Conservation (phyloP, 768 basidiomycete species). For the Leccinum rimulosum region DNA sequence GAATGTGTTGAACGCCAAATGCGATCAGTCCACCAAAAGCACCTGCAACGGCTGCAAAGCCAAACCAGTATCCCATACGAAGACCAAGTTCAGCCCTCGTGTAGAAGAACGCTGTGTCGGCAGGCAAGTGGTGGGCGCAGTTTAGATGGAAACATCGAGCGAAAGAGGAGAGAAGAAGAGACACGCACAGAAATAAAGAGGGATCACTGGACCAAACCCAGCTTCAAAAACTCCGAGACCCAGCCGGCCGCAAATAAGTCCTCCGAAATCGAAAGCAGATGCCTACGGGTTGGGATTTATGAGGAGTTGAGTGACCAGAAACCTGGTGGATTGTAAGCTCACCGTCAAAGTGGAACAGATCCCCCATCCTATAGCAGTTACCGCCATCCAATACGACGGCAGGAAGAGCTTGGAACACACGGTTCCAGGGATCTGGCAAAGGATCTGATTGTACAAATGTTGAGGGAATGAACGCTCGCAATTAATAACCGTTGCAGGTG, state of each 20-base stretch:
- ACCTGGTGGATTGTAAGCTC: conserved; percentile 57
- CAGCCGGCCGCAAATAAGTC: conserved; percentile 56
- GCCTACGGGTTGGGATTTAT: conserved; percentile 39
- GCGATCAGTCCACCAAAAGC: conserved; percentile 83
- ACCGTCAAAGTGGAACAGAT: conserved; percentile 73
- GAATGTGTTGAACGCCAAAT: conserved; percentile 73
- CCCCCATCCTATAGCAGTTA: conserved; percentile 71
- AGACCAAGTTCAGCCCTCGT: conserved; percentile 72
- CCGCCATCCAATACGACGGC: conserved; percentile 66
- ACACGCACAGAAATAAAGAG: conserved; percentile 70
- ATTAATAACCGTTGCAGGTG: background rate
- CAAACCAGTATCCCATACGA: conserved; percentile 81
- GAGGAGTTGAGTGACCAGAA: conserved; percentile 61
- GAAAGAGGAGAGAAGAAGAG: conserved; percentile 30
- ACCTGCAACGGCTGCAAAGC: conserved; percentile 79
- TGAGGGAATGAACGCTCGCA: conserved; percentile 18
- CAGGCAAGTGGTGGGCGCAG: conserved; percentile 36
- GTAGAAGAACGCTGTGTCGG: conserved; percentile 66
- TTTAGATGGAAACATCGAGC: background rate
- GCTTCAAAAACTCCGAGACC: conserved; percentile 77
- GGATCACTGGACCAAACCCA: conserved; percentile 74
- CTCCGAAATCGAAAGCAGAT: conserved; percentile 56
- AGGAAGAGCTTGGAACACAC: conserved; percentile 64
- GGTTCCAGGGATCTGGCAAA: conserved; percentile 68
- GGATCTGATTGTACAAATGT: conserved; percentile 42